Conservation (phyloP, 2,329 filamentous ascomycete species). For the Ophiostoma pallidulum region DNA sequence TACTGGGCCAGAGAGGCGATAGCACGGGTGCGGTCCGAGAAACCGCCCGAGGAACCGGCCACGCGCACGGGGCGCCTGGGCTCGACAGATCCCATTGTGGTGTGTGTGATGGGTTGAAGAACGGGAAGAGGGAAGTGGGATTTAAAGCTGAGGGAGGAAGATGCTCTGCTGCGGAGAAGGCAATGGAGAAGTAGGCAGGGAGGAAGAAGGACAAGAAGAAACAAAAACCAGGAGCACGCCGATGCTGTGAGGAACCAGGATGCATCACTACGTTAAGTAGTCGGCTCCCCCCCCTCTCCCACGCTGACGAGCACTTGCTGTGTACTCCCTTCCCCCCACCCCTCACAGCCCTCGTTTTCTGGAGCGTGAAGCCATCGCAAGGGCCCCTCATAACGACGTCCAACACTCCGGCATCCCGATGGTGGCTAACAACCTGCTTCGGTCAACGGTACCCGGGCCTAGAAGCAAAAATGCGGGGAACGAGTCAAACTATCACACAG, state of each 20-base stretch:
- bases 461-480: not conserved
- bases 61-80: constrained; percentile 31
- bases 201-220: not conserved
- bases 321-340: not conserved
- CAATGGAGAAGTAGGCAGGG: not conserved
- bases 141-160: no score
- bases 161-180: no score
- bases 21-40: constrained; percentile 33
- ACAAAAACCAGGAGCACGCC: not conserved
- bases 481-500: not conserved
- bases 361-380: not conserved
- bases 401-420: constrained; percentile 5
- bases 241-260: not conserved
- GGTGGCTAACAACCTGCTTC: not conserved
- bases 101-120: not conserved
- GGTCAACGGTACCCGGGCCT: constrained; percentile 5
- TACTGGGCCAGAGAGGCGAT: constrained; percentile 32
- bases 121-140: not conserved
- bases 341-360: not conserved
- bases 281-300: not conserved
- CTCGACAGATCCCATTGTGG: constrained; percentile 8
- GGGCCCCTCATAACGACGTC: not conserved
- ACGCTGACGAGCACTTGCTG: no score
- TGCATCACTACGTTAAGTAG: not conserved
- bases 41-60: constrained; percentile 32